Conservation (phyloP, 2,329 filamentous ascomycete species). For the Cyphellophora attinorum region DNA sequence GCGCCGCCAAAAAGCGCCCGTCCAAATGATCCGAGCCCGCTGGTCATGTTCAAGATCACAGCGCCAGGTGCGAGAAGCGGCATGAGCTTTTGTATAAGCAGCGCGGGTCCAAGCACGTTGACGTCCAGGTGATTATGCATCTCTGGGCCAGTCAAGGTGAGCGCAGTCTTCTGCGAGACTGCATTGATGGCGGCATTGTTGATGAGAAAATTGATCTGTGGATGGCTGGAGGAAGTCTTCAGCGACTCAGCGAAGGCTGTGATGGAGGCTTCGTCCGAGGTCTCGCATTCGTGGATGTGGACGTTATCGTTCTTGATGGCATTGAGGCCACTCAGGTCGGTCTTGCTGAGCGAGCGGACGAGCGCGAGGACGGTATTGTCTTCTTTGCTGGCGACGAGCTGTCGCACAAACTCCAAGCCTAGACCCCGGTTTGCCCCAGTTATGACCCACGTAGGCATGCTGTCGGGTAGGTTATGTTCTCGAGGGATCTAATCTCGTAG, state of each 20-base stretch:
- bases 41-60: constrained; percentile 11
- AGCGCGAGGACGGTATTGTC: constrained; percentile 12
- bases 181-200: constrained; percentile 15
- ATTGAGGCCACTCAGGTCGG: constrained; percentile 7
- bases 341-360: constrained; percentile 4
- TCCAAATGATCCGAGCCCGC: constrained; percentile 9
- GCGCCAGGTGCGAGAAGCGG: constrained; percentile 17
- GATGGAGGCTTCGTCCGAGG: constrained; percentile 6
- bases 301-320: constrained; percentile 3
- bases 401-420: constrained; percentile 16
- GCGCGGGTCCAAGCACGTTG: constrained; percentile 22
- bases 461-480: background rate
- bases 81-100: constrained; percentile 20
- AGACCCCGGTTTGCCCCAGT: constrained; percentile 23
- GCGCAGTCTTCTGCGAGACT: constrained; percentile 4
- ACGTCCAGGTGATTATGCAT: constrained; percentile 14
- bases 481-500: no score
- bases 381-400: constrained; percentile 3
- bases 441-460: constrained; percentile 17
- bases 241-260: constrained; percentile 1
- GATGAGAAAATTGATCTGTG: constrained; percentile 8
- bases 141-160: constrained; percentile 7
- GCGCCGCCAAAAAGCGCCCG: constrained; percentile 7
- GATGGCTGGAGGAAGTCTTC: background rate
- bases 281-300: constrained; percentile 14